phyloP scores from a whole-genome alignment of 2,329 filamentous ascomycete genomes.

The Graphium sp. region DNA sequence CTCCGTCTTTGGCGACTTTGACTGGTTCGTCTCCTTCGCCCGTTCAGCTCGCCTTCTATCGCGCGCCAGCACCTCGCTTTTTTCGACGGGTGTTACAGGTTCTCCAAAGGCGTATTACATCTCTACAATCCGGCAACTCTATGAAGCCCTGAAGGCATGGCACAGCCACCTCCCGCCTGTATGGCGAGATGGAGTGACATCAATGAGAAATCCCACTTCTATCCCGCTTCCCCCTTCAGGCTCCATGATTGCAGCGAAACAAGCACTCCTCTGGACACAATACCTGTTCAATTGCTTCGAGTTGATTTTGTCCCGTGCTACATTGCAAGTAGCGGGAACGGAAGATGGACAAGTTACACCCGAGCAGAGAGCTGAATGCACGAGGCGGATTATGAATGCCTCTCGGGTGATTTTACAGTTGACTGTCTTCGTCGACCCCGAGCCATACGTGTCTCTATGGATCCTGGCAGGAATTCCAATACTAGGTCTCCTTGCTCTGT shows the following conservation, averaged over 20 bases:
- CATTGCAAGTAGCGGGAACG: slow-evolving; percentile 6
- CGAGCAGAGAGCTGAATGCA: slow-evolving; percentile 6
- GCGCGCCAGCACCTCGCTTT: slow-evolving; percentile 11
- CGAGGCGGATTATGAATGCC: slow-evolving; percentile 8
- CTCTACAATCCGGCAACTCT: slow-evolving; percentile 11
- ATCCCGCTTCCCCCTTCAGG: too few relatives aligned
- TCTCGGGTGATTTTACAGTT: slow-evolving; percentile 12
- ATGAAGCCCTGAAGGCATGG: slow-evolving; percentile 12
- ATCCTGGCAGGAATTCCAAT: slow-evolving; percentile 17
- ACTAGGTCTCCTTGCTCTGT: slow-evolving; percentile 19
- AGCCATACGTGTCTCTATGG: slow-evolving; percentile 12
- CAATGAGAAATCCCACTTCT: too few relatives aligned
- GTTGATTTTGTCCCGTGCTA: slow-evolving; percentile 11
- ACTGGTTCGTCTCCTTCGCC: slow-evolving; percentile 11
- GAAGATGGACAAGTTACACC: slow-evolving; percentile 3
- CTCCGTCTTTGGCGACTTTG: slow-evolving; percentile 8
- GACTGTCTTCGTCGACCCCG: slow-evolving; percentile 12
- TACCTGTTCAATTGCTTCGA: slow-evolving; percentile 13
- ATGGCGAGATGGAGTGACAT: too few relatives aligned
- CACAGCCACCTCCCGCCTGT: too few relatives aligned
- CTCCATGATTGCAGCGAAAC: not conserved
- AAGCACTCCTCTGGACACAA: slow-evolving; percentile 8
- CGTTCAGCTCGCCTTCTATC: slow-evolving; percentile 12
- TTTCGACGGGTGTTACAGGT: slow-evolving; percentile 11
- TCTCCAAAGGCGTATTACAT: slow-evolving; percentile 10